Conservation (phyloP, 2,329 filamentous ascomycete genomes). For the Diplodia corticola region DNA sequence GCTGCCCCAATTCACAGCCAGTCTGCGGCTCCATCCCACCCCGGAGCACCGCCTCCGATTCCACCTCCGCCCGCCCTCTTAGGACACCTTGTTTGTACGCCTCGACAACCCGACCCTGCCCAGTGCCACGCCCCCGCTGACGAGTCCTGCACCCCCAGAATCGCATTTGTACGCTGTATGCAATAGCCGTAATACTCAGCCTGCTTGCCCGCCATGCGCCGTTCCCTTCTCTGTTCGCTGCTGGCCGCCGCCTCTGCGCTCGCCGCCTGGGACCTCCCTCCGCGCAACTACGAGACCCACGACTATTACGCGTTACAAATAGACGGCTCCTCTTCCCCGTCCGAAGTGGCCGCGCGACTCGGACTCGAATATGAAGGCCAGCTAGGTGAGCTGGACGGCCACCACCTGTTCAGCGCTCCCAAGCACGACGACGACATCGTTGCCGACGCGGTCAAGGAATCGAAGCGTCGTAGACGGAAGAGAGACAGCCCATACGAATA, state of each 20-base stretch:
- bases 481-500: constrained; percentile 49
- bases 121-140: constrained; percentile 5
- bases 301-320: constrained; percentile 96
- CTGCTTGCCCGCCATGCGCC: constrained; percentile 35
- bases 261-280: constrained; percentile 41
- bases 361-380: constrained; percentile 79
- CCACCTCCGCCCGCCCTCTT: not conserved
- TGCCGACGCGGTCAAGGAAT: constrained; percentile 52
- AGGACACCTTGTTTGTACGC: constrained; percentile 18
- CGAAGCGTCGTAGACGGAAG: constrained; percentile 63
- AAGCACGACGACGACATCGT: constrained; percentile 58
- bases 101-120: not conserved
- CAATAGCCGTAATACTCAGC: constrained; percentile 1
- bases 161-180: not conserved
- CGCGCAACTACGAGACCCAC: constrained; percentile 73
- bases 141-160: constrained; percentile 1
- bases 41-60: not conserved
- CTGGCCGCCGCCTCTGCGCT: constrained; percentile 39
- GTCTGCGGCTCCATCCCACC: constrained; percentile 1
- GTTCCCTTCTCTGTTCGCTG: constrained; percentile 50
- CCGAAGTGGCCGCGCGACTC: constrained; percentile 68
- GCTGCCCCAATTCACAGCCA: not conserved
- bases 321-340: constrained; percentile 63
- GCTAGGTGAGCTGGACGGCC: constrained; percentile 73
- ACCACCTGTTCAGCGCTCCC: constrained; percentile 81